Base-by-base conservation (phyloP, 352 stramenopile species). In the Phytophthora nicotianae region DNA sequence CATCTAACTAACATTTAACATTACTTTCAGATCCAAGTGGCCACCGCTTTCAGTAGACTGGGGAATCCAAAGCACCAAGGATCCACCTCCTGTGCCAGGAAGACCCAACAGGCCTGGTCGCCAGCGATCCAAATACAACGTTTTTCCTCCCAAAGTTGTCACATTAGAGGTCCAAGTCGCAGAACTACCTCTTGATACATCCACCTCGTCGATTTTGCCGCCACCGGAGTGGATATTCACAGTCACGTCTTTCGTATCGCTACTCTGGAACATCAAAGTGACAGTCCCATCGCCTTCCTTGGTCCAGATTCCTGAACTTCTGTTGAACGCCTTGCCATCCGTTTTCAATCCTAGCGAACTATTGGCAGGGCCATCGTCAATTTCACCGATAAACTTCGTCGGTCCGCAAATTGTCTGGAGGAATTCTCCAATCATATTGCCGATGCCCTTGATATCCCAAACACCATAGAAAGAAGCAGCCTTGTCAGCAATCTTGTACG, bases 321-420 rank as follows among this genome's bases (percentile, higher is more conserved):
- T 38, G 0, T 46, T 49, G 41, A 83, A 80, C 2, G 70, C 70
- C 35, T 72, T 70, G 17, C 72, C 50, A 7, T 67, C 41, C 1
- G 59, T 65, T 21, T 20, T 58, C 9, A 83, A 42, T 1, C 68
- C 74, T 7, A 83, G 62, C 17, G 71, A 51, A 16, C 58, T 32
- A 2, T 70, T 59, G 7, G 52, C 61, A 27, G 68, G 37, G 9
- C 74, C 74, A 43, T 80, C 65, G 23, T 71, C 56, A 42, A 81
- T 72, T 0, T 74, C 54, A 2, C 68, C 68, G 9, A 79, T 53
- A 45, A 75, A 77, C n/a, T 64, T 55, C 1, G 74, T 79, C 0
- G 75, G 68, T 4, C 65, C 66, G 32, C 75, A 81, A 26, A 79
- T 75, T 13, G 65, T 72, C 62, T 83, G 72, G 4, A 83, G 32